These are phyloP conservation scores for Jamesozyma rosinii DNA, from an alignment of 805 yeast genomes.

Conservation along the genomic window DNA sequence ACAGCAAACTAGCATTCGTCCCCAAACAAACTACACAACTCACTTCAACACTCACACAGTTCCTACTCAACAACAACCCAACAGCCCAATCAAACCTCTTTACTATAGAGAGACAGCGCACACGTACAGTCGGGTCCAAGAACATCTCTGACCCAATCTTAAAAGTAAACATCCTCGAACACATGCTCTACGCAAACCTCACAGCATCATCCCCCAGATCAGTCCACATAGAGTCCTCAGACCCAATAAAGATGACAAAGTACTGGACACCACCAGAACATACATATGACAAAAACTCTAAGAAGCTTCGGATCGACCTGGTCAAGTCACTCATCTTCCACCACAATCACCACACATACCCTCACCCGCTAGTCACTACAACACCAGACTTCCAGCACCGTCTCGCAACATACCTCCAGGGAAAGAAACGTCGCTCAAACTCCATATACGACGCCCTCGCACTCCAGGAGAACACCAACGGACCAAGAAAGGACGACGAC, in stretches of 20 bases:
- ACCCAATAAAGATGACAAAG: conserved; percentile 25
- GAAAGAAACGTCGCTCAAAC: neutral
- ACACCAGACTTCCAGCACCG: neutral
- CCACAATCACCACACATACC: neutral
- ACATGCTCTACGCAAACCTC: conserved; percentile 13
- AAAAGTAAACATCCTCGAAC: conserved; percentile 46
- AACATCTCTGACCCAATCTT: conserved; percentile 43
- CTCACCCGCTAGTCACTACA: neutral
- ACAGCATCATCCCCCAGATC: neutral
- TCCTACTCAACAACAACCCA: neutral
- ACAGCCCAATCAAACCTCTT: conserved; percentile 33
- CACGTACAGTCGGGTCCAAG: conserved; percentile 40
- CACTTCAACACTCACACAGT: conserved; percentile 1
- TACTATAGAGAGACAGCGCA: conserved; percentile 49
- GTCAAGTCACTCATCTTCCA: conserved; percentile 1
- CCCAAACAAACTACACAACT: conserved; percentile 22
- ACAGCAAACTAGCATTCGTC: conserved; percentile 10
- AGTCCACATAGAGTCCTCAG: conserved; percentile 19
- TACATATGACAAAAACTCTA: neutral
- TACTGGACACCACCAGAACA: conserved; percentile 12
- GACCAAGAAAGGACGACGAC: conserved; percentile 49
- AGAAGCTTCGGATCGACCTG: conserved; percentile 1
- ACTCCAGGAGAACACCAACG: conserved; percentile 47
- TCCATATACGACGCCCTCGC: conserved; percentile 58
- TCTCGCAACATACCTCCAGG: neutral